phyloP scores from a whole-genome alignment of 306 rosid species.

The Gynostemma pentaphyllum region DNA sequence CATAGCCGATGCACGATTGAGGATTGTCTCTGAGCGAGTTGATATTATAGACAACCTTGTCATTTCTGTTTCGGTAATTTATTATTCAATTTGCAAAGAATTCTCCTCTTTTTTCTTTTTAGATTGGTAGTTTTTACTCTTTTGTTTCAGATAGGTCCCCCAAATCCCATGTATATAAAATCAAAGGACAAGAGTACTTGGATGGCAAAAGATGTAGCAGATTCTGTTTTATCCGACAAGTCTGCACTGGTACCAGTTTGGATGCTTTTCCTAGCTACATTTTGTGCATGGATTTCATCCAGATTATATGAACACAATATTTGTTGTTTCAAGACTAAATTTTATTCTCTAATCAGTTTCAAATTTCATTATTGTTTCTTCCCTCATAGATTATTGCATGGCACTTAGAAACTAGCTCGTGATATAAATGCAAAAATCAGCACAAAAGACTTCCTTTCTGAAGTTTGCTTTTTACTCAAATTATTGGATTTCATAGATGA shows the following conservation, averaged over 20 bases:
- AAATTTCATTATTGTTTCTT: too few species aligned
- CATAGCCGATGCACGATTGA: slow-evolving; percentile 89
- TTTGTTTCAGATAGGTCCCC: slow-evolving; percentile 87
- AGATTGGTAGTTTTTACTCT: slow-evolving; percentile 22
- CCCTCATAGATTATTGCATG: too few species aligned
- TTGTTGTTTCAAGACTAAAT: neutral
- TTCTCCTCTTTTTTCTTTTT: slow-evolving; percentile 10
- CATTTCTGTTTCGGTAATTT: slow-evolving; percentile 80
- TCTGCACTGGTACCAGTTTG: slow-evolving; percentile 61
- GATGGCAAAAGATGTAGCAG: slow-evolving; percentile 87
- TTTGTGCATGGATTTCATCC: neutral
- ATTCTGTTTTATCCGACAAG: slow-evolving; percentile 90
- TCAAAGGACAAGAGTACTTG: slow-evolving; percentile 70
- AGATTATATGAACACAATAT: neutral
- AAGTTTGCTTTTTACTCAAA: neutral
- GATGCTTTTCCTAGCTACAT: neutral
- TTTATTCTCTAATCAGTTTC: neutral
- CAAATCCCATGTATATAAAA: slow-evolving; percentile 58
- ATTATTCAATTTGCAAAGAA: slow-evolving; percentile 7
- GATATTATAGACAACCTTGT: slow-evolving; percentile 75
- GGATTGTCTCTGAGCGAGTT: slow-evolving; percentile 89
- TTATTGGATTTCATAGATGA: neutral
- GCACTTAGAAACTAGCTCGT: neutral
- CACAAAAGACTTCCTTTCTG: too few species aligned
- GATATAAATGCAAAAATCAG: neutral